Conservation (phyloP, 1,139 yeast genomes). For the Arxiozyma slooffiae region DNA sequence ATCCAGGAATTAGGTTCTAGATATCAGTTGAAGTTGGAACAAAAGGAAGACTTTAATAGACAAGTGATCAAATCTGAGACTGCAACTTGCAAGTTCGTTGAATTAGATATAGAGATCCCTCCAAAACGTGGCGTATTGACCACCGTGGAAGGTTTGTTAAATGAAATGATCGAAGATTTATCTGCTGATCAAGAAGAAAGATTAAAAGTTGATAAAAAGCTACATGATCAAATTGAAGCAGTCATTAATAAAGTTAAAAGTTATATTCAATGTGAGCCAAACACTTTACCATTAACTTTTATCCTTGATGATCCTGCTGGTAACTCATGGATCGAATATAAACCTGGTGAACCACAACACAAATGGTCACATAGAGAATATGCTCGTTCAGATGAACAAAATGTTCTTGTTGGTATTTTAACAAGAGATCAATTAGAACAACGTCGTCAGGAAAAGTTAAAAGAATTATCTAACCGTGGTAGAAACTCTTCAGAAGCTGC, state of each 20-base stretch:
- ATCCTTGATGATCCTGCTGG: slow-evolving; percentile 92
- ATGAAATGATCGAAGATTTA: slow-evolving; percentile 79
- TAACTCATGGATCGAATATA: slow-evolving; percentile 89
- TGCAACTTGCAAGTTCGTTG: slow-evolving; percentile 71
- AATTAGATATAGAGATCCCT: slow-evolving; percentile 89
- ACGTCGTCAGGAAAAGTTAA: slow-evolving; percentile 28
- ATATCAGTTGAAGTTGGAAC: slow-evolving; percentile 62
- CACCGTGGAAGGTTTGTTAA: slow-evolving; percentile 78
- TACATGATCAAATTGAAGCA: slow-evolving; percentile 62
- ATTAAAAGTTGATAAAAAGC: slow-evolving; percentile 60
- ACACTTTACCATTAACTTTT: slow-evolving; percentile 68
- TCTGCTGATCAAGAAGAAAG: slow-evolving; percentile 73
- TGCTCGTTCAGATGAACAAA: slow-evolving; percentile 79
- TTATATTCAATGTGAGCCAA: slow-evolving; percentile 54
- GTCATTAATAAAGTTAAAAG: slow-evolving; percentile 53
- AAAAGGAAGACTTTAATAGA: slow-evolving; percentile 67
- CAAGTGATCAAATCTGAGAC: slow-evolving; percentile 89
- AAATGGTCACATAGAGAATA: slow-evolving; percentile 87
- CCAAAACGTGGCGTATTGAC: slow-evolving; percentile 90
- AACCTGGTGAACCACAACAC: slow-evolving; percentile 81
- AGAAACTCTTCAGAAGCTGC: slow-evolving; percentile 42
- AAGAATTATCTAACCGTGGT: slow-evolving; percentile 30
- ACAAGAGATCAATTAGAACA: slow-evolving; percentile 66
- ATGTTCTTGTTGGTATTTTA: slow-evolving; percentile 71
- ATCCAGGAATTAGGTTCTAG: slow-evolving; percentile 81